Conservation (phyloP, 441 rosid genomes). For the Codiaeum variegatum region DNA sequence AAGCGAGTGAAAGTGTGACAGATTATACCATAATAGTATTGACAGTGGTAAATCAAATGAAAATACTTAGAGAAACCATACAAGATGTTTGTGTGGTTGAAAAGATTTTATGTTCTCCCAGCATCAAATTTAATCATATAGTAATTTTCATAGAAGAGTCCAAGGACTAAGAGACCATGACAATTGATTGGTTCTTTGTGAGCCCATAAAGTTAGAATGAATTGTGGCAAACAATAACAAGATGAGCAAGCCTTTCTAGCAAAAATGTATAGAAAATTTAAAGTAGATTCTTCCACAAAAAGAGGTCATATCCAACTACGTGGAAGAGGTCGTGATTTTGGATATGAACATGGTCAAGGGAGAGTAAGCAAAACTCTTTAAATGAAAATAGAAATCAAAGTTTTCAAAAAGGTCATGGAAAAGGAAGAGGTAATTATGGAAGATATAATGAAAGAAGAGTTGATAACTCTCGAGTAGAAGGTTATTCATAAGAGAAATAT, state of each 20-base stretch:
- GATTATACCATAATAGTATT: background rate
- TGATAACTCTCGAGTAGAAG: background rate
- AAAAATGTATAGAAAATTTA: background rate
- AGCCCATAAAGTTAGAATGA: background rate
- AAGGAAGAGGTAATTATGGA: background rate
- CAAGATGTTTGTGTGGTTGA: background rate
- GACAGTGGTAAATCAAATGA: background rate
- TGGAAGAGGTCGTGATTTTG: too few species aligned
- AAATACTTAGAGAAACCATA: background rate
- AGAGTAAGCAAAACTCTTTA: background rate
- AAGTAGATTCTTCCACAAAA: background rate
- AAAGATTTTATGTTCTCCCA: background rate
- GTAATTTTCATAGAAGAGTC: background rate
- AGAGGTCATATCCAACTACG: background rate
- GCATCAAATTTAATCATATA: background rate
- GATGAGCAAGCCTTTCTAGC: background rate
- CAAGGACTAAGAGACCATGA: background rate
- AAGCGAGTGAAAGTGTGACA: background rate
- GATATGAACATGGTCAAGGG: background rate
- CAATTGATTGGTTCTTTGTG: background rate
- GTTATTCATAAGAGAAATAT: background rate
- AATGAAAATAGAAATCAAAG: background rate
- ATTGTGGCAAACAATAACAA: background rate
- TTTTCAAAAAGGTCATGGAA: background rate
- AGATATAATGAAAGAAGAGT: background rate